Percentiles rank a stretch among this genome's conserved stretches.
Conservation (phyloP, 768 basidiomycete species). For the Pisolithus tinctorius region DNA sequence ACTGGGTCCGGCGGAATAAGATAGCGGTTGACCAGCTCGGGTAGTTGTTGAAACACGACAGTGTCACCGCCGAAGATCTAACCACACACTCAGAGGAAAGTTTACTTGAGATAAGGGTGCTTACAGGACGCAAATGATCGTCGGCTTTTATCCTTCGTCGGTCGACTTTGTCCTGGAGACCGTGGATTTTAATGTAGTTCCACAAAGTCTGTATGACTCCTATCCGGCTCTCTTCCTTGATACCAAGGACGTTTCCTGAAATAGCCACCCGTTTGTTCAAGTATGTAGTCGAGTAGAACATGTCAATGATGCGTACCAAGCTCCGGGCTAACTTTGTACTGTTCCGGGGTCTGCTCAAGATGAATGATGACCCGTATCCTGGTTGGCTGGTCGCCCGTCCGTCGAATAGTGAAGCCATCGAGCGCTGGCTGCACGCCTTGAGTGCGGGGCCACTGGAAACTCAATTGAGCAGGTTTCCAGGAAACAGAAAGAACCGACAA, state of each 20-base stretch:
- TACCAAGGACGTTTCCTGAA: conserved; percentile 57
- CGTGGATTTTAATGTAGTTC: conserved; percentile 86
- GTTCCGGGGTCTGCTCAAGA: conserved; percentile 81
- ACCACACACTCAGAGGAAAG: not conserved
- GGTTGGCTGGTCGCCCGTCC: conserved; percentile 74
- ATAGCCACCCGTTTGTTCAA: conserved; percentile 1
- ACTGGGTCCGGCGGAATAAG: conserved; percentile 75
- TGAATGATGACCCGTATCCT: conserved; percentile 80
- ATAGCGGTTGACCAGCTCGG: conserved; percentile 79
- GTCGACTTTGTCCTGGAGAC: conserved; percentile 78
- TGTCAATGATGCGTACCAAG: conserved; percentile 42
- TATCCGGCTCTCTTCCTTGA: conserved; percentile 80
- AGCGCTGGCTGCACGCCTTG: conserved; percentile 52
- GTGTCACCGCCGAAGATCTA: conserved; percentile 70
- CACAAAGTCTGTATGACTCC: conserved; percentile 80
- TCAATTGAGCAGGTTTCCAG: not conserved
- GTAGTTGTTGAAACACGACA: conserved; percentile 71
- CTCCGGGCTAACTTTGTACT: conserved; percentile 73
- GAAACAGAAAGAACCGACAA: not conserved
- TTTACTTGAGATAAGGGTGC: conserved; percentile 2
- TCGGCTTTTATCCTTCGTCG: conserved; percentile 64
- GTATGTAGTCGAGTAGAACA: not conserved
- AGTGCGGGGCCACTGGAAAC: conserved; percentile 53
- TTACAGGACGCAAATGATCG: conserved; percentile 57
- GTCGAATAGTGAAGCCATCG: conserved; percentile 82